Conservation (phyloP, 345 rosid genomes). For the Brassica rapa region DNA sequence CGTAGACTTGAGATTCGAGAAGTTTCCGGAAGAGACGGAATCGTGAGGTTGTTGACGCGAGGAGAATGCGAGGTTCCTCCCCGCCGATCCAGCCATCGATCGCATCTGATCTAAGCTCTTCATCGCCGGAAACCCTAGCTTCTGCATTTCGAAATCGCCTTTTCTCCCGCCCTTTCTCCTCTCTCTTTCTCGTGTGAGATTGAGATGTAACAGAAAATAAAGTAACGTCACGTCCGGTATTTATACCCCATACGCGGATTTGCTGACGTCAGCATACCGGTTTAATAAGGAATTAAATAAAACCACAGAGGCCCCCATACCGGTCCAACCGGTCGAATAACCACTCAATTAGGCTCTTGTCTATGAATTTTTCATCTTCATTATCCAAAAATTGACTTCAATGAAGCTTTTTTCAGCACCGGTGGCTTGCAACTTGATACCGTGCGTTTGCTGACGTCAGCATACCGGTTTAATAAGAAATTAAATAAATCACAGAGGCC, state of each 20-base stretch:
- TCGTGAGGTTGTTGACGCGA: slow-evolving; percentile 54
- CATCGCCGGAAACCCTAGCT: slow-evolving; percentile 68
- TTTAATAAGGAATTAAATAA: background rate
- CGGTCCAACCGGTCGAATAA: background rate
- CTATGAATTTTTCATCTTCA: background rate
- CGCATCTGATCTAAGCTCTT: slow-evolving; percentile 68
- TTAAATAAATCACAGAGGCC: background rate
- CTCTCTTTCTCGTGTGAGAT: background rate
- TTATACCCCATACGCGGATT: background rate
- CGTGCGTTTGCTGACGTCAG: background rate
- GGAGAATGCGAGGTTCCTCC: slow-evolving; percentile 58
- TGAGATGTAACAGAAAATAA: background rate
- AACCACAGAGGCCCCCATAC: background rate
- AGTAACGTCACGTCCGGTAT: background rate
- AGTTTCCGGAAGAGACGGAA: slow-evolving; percentile 61
- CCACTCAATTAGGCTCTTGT: background rate
- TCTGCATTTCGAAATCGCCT: slow-evolving; percentile 55
- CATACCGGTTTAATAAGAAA: background rate
- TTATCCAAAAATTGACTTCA: slow-evolving; percentile 34
- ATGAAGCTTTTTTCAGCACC: slow-evolving; percentile 12
- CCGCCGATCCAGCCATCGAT: slow-evolving; percentile 50
- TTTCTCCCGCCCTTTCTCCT: background rate
- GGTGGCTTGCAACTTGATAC: too few species aligned
- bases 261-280: slow-evolving; percentile 16
- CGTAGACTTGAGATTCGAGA: slow-evolving; percentile 78